Evolutionary conservation across 179 eudicot species (phyloP).

Genomic region (Amaranthus tricolor): DNA sequence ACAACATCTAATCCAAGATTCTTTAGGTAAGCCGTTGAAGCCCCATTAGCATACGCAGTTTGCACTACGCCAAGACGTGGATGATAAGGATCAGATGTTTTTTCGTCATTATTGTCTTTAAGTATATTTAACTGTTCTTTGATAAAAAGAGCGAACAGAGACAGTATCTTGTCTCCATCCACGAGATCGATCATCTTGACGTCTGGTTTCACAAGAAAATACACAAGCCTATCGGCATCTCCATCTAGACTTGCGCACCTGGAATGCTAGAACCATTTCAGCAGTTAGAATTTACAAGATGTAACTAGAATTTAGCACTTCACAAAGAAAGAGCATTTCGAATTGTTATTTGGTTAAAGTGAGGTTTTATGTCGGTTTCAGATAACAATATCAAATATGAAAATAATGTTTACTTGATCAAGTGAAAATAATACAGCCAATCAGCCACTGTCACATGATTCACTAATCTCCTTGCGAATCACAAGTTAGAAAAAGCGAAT

Average conservation of each 20-base stretch:
- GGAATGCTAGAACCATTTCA: slow-evolving; percentile 56
- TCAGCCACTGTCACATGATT: too few species aligned
- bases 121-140: slow-evolving; percentile 61
- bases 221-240: slow-evolving; percentile 95
- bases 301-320: neutral
- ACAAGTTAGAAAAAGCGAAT: too few species aligned
- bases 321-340: neutral
- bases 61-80: slow-evolving; percentile 75
- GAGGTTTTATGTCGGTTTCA: neutral
- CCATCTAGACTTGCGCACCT: slow-evolving; percentile 99
- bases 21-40: slow-evolving; percentile 81
- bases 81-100: slow-evolving; percentile 27
- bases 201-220: slow-evolving; percentile 58
- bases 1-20: slow-evolving; percentile 68
- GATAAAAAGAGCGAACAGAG: slow-evolving; percentile 76
- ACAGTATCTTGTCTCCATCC: slow-evolving; percentile 92
- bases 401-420: neutral
- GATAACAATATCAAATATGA: neutral
- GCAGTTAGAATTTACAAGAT: slow-evolving; percentile 25
- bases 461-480: too few species aligned
- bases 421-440: neutral
- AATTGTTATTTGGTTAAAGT: neutral
- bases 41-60: slow-evolving; percentile 98
- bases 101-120: slow-evolving; percentile 28
- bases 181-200: slow-evolving; percentile 63